phyloP scores from a whole-genome alignment of 2,329 filamentous ascomycete species.

The Cladophialophora psammophila region DNA sequence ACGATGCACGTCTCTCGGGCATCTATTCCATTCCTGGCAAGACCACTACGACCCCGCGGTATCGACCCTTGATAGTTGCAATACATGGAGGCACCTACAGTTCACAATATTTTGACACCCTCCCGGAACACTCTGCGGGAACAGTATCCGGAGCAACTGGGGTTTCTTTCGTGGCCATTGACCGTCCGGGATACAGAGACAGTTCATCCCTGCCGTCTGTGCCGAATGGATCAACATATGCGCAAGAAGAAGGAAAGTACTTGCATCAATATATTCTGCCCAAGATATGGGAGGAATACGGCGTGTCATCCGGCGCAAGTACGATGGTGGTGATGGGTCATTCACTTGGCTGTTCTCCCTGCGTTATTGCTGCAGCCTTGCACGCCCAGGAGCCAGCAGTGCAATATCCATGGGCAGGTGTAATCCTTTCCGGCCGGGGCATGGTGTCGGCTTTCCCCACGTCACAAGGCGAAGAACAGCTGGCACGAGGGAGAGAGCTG shows the following conservation, averaged over 20 bases:
- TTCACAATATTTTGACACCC: slow-evolving; percentile 13
- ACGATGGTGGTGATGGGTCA: slow-evolving; percentile 11
- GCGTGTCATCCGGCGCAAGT: neutral
- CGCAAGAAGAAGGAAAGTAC: slow-evolving; percentile 16
- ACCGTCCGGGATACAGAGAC: slow-evolving; percentile 14
- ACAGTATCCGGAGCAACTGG: neutral
- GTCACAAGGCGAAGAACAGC: slow-evolving; percentile 2
- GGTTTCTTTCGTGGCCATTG: slow-evolving; percentile 14
- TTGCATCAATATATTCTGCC: slow-evolving; percentile 16
- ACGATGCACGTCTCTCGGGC: slow-evolving; percentile 10
- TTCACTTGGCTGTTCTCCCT: slow-evolving; percentile 11
- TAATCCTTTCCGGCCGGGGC: slow-evolving; percentile 12
- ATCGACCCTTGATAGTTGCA: slow-evolving; percentile 9
- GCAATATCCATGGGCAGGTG: slow-evolving; percentile 3
- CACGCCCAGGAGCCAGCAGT: neutral
- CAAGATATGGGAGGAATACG: slow-evolving; percentile 12
- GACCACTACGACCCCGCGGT: neutral
- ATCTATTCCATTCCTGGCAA: neutral
- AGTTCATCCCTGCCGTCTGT: neutral
- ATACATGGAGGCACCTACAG: slow-evolving; percentile 13
- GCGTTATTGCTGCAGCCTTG: slow-evolving; percentile 6
- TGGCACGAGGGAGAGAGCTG: neutral
- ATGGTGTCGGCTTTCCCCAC: neutral
- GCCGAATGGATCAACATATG: slow-evolving; percentile 7
- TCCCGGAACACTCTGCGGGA: neutral